Evolutionary conservation across 1,284 basidiomycete species (phyloP).

Genomic region (Malassezia sympodialis): DNA sequence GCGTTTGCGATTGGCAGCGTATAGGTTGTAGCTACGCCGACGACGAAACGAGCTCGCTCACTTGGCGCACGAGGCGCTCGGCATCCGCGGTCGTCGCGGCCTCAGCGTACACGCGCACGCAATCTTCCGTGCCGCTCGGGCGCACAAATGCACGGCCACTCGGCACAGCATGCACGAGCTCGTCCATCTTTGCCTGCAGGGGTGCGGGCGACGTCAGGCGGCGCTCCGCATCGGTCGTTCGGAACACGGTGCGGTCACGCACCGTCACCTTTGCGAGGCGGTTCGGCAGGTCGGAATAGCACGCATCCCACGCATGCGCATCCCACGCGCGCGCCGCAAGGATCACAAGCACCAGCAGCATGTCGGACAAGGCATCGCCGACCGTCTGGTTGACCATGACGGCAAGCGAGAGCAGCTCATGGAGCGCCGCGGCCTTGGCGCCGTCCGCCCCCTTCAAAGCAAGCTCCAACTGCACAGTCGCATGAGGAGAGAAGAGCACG

Average conservation of each 20-base stretch:
- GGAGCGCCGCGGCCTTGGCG: conserved; percentile 50
- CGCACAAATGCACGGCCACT: conserved; percentile 84
- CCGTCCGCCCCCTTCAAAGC: conserved; percentile 60
- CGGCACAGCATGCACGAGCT: conserved; percentile 67
- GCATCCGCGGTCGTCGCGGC: conserved; percentile 64
- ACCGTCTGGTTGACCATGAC: conserved; percentile 95
- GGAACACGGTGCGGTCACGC: conserved; percentile 69
- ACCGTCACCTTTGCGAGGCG: conserved; percentile 92
- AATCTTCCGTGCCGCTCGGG: conserved; percentile 96
- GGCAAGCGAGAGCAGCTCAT: conserved; percentile 54
- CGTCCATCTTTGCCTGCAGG: conserved; percentile 77
- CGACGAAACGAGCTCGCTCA: conserved; percentile 33
- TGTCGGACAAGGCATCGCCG: conserved; percentile 89
- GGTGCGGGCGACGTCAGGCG: conserved; percentile 68
- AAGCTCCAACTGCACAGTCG: conserved; percentile 50
- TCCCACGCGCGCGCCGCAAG: conserved; percentile 58
- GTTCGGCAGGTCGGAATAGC: conserved; percentile 91
- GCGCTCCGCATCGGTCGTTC: conserved; percentile 87
- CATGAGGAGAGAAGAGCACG: conserved; percentile 68
- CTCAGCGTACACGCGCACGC: conserved; percentile 95
- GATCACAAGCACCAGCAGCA: conserved; percentile 88
- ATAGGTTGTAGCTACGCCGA: conserved; percentile 2
- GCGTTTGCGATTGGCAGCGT: conserved; percentile 19
- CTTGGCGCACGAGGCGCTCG: conserved; percentile 51
- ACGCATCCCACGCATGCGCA: conserved; percentile 75